phyloP scores from a whole-genome alignment of 768 basidiomycete species.

The Bullera alba region DNA sequence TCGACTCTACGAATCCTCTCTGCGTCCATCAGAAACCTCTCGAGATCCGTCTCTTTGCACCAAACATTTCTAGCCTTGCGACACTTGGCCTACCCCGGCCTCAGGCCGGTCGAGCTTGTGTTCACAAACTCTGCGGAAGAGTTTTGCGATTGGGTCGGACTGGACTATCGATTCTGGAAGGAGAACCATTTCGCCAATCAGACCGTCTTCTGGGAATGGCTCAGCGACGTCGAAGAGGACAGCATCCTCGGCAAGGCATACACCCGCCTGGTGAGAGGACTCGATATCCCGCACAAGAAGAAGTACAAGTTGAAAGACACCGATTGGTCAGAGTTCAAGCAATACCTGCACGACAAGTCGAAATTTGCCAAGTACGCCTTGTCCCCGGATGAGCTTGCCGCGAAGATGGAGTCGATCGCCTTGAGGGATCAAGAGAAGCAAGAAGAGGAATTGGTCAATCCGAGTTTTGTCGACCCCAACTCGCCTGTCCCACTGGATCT shows the following conservation, averaged over 20 bases:
- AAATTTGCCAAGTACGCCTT: too few species aligned
- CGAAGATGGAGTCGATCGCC: too few species aligned
- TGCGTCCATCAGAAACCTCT: slow-evolving; percentile 10
- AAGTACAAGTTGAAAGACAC: too few species aligned
- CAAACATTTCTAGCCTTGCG: slow-evolving; percentile 15
- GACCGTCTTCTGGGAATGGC: slow-evolving; percentile 22
- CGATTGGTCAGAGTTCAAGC: too few species aligned
- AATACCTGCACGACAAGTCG: too few species aligned
- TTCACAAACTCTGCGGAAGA: slow-evolving; percentile 13
- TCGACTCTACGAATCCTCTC: slow-evolving; percentile 18
- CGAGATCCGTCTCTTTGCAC: slow-evolving; percentile 15
- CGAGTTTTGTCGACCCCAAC: neutral
- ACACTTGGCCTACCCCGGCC: slow-evolving; percentile 23
- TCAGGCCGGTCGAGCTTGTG: slow-evolving; percentile 17
- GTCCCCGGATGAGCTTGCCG: too few species aligned
- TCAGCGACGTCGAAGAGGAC: slow-evolving; percentile 12
- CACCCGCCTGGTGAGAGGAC: too few species aligned
- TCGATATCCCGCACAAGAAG: too few species aligned
- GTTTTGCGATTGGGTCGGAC: slow-evolving; percentile 21
- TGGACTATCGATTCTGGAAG: slow-evolving; percentile 18
- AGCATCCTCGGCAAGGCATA: too few species aligned
- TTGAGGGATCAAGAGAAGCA: too few species aligned
- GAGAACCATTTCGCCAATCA: slow-evolving; percentile 8
- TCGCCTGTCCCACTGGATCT: neutral
- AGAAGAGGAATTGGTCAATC: neutral